Evolutionary conservation across 148 eudicot genomes (phyloP).

Genomic region (Fagopyrum esculentum): DNA sequence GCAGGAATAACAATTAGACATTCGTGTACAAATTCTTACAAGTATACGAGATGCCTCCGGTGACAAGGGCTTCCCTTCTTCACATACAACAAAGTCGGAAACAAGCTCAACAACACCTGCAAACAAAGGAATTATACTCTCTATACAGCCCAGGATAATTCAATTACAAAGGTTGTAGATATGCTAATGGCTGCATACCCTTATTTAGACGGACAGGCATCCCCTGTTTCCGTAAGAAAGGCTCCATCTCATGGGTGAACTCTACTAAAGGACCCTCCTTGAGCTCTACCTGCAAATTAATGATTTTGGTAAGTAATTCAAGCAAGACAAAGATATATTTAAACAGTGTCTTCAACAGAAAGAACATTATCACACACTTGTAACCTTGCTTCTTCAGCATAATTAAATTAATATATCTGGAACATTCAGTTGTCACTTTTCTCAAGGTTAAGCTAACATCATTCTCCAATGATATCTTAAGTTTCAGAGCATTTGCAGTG

Average conservation of each 20-base stretch:
- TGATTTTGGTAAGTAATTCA: not conserved
- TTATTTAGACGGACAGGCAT: constrained; percentile 90
- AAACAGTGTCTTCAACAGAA: not conserved
- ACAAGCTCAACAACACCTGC: constrained; percentile 89
- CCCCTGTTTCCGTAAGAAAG: constrained; percentile 90
- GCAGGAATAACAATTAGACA: not conserved
- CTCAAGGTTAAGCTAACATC: not conserved
- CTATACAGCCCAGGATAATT: not conserved
- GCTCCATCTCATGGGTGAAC: constrained; percentile 98
- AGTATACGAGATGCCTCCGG: constrained; percentile 87
- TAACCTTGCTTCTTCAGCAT: not conserved
- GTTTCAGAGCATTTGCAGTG: not conserved
- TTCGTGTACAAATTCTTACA: constrained; percentile 34
- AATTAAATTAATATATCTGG: not conserved
- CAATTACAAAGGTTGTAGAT: not conserved
- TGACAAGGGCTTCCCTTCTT: constrained; percentile 79
- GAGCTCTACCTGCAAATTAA: constrained; percentile 65
- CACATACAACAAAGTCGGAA: constrained; percentile 79
- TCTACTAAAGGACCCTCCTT: constrained; percentile 85
- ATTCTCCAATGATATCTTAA: not conserved
- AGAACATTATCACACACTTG: not conserved
- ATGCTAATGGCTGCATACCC: constrained; percentile 32
- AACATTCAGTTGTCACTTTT: not conserved
- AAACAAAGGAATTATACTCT: constrained; percentile 13
- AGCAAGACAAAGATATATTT: not conserved